These are phyloP conservation scores for Mycena alexandri DNA, from an alignment of 768 basidiomycete species.

Conservation along the genomic window DNA sequence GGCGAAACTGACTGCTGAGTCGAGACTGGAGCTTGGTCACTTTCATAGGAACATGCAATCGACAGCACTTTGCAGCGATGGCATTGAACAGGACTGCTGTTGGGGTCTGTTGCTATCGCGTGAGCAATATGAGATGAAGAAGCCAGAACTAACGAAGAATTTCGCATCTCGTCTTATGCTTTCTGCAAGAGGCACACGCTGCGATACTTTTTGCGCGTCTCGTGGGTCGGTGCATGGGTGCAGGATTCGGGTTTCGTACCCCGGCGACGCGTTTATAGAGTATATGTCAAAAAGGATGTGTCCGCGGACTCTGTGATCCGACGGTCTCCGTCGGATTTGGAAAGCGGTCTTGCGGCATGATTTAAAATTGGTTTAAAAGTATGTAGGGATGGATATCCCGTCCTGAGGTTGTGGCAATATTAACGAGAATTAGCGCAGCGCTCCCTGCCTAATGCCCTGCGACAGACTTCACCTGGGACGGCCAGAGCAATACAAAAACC, in stretches of 20 bases:
- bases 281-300: background rate
- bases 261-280: background rate
- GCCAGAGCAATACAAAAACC: too few species aligned
- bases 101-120: background rate
- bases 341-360: too few species aligned
- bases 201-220: background rate
- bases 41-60: conserved; percentile 20
- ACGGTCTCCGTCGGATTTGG: conserved; percentile 12
- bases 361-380: too few species aligned
- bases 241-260: background rate
- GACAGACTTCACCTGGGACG: too few species aligned
- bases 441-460: background rate
- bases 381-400: too few species aligned
- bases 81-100: conserved; percentile 6
- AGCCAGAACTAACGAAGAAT: conserved; percentile 12
- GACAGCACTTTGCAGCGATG: conserved; percentile 30
- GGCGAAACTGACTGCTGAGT: background rate
- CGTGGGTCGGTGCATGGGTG: conserved; percentile 5
- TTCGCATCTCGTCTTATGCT: conserved; percentile 24
- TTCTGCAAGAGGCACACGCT: conserved; percentile 21
- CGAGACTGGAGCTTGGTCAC: background rate
- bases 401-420: too few species aligned
- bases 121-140: background rate
- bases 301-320: conserved; percentile 1
- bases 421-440: too few species aligned